Conservation (phyloP, 2,329 filamentous ascomycete genomes). For the Diaporthe amygdali region DNA sequence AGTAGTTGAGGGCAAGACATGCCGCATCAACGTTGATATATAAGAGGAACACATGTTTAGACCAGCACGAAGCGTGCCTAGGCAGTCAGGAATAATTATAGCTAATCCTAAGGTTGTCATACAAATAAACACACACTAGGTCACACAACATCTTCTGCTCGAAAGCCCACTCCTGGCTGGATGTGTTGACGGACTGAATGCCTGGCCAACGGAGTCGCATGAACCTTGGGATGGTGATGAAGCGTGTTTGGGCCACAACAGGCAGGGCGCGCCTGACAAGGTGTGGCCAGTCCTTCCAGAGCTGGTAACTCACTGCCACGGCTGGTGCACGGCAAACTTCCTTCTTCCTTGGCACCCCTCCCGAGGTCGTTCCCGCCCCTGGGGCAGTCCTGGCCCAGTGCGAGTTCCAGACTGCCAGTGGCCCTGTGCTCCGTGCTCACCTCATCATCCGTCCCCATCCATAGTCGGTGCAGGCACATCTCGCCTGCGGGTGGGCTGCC, state of each 20-base stretch:
- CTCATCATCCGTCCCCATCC: neutral
- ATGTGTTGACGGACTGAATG: slow-evolving; percentile 1
- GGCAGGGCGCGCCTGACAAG: neutral
- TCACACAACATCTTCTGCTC: neutral
- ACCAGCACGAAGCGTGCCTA: too few relatives aligned
- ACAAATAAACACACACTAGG: neutral
- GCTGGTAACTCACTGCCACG: neutral
- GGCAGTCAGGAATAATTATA: too few relatives aligned
- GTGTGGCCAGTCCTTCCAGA: neutral
- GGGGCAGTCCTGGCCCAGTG: neutral
- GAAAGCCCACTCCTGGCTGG: neutral
- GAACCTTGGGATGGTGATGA: slow-evolving; percentile 9
- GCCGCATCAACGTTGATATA: too few relatives aligned
- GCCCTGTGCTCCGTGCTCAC: neutral
- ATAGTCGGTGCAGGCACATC: neutral
- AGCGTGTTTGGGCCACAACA: slow-evolving; percentile 5
- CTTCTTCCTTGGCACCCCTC: slow-evolving; percentile 4
- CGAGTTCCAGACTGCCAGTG: neutral
- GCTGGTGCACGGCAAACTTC: slow-evolving; percentile 3
- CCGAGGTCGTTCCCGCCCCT: slow-evolving; percentile 1
- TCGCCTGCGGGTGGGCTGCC: neutral
- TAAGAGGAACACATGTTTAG: too few relatives aligned
- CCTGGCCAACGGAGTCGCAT: slow-evolving; percentile 13
- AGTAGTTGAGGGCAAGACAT: too few relatives aligned
- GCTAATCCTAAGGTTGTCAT: neutral